Percentiles rank a stretch among this genome's conserved stretches.
Conservation (phyloP, 345 rosid genomes). For the Mallotus nudiflorus region DNA sequence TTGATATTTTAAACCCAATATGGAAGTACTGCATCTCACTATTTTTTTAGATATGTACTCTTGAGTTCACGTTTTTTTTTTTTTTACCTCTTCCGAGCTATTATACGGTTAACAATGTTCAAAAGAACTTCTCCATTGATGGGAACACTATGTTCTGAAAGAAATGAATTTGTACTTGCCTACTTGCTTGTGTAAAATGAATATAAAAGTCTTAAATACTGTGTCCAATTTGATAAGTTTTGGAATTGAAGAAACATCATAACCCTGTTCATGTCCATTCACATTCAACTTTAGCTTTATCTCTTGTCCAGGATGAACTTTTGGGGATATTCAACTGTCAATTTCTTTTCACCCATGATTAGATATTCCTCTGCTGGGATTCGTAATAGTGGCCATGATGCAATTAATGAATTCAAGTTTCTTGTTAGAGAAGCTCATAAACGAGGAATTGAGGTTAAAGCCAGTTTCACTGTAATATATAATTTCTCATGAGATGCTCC, state of each 20-base stretch:
- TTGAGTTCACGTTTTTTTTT: not conserved
- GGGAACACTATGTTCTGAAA: not conserved
- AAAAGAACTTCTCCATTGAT: not conserved
- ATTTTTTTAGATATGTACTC: not conserved
- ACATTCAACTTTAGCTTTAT: constrained; percentile 10
- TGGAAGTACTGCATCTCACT: not conserved
- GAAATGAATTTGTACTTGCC: not conserved
- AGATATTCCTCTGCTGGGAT: constrained; percentile 77
- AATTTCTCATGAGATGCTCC: constrained; percentile 6
- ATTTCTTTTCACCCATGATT: constrained; percentile 89
- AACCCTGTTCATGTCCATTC: not conserved
- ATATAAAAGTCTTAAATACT: not conserved
- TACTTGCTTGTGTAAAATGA: not conserved
- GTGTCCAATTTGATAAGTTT: not conserved
- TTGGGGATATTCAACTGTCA: constrained; percentile 96
- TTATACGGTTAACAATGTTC: not conserved
- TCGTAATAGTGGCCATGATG: constrained; percentile 57
- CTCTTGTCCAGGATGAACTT: constrained; percentile 75
- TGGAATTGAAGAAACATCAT: not conserved
- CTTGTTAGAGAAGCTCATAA: constrained; percentile 92
- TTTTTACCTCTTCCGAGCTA: too few relatives aligned
- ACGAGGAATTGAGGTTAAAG: constrained; percentile 86
- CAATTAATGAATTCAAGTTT: constrained; percentile 80
- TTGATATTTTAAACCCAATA: not conserved
- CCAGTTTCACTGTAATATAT: constrained; percentile 20